Conservation (phyloP, 108 stramenopile species). For the Skeletonema potamos region DNA sequence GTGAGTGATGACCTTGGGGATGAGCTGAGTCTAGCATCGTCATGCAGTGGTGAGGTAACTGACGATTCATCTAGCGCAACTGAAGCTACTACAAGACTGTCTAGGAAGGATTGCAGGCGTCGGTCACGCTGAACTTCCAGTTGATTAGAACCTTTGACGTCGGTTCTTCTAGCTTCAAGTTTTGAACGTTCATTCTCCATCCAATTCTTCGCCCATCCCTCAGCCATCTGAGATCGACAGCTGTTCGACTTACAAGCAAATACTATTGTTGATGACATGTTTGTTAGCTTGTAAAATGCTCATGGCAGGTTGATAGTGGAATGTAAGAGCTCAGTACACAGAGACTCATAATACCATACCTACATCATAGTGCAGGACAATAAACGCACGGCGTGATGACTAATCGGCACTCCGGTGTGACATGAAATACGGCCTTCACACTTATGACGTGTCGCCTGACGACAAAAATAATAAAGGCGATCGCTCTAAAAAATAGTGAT, state of each 20-base stretch:
- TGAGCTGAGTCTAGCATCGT: background rate
- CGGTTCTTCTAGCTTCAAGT: background rate
- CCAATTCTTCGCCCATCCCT: constrained; percentile 52
- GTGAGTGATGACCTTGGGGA: background rate
- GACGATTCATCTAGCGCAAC: constrained; percentile 43
- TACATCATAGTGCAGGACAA: too few species aligned
- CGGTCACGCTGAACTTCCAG: background rate
- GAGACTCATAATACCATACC: too few species aligned
- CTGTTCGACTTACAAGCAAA: constrained; percentile 55
- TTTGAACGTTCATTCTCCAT: constrained; percentile 17
- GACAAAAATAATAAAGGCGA: too few species aligned
- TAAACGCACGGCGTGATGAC: too few species aligned
- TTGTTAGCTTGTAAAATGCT: background rate
- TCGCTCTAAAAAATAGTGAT: too few species aligned
- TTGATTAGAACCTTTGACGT: background rate
- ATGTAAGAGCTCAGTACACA: too few species aligned
- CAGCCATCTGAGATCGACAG: constrained; percentile 56
- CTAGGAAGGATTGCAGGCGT: constrained; percentile 24
- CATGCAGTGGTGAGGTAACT: background rate
- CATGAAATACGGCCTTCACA: too few species aligned
- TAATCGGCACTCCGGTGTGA: too few species aligned
- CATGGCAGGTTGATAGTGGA: too few species aligned
- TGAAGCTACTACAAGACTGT: constrained; percentile 26
- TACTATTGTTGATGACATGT: constrained; percentile 36
- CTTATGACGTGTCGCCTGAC: too few species aligned